These are phyloP conservation scores for Xylaria sp. DNA, from an alignment of 2,329 filamentous ascomycete species.

Conservation along the genomic window DNA sequence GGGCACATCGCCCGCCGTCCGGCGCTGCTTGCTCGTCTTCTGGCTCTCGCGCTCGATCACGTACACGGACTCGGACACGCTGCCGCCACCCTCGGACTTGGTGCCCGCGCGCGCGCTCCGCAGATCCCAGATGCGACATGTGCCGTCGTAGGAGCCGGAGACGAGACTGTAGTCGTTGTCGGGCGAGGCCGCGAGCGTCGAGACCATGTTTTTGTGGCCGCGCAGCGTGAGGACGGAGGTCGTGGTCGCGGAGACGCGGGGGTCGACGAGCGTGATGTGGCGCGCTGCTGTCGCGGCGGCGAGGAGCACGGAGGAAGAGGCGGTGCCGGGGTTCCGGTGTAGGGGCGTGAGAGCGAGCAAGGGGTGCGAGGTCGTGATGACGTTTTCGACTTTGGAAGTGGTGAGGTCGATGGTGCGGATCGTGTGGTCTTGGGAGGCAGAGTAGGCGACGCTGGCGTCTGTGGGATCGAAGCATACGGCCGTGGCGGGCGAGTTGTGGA, in stretches of 20 bases:
- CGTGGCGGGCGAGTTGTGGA: slow-evolving; percentile 69
- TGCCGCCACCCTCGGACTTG: slow-evolving; percentile 55
- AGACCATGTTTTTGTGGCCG: slow-evolving; percentile 74
- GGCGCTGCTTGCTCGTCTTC: slow-evolving; percentile 55
- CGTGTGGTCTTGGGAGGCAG: slow-evolving; percentile 84
- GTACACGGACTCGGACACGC: slow-evolving; percentile 69
- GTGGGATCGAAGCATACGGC: slow-evolving; percentile 78
- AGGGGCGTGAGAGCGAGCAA: slow-evolving; percentile 75
- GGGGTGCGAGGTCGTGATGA: slow-evolving; percentile 75
- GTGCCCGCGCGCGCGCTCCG: slow-evolving; percentile 59
- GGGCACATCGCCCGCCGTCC: slow-evolving; percentile 40
- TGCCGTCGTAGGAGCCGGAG: slow-evolving; percentile 87
- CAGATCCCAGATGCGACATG: slow-evolving; percentile 90
- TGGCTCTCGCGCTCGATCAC: slow-evolving; percentile 69
- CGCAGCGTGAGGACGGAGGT: slow-evolving; percentile 86
- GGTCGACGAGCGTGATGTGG: slow-evolving; percentile 90
- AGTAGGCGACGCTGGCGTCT: slow-evolving; percentile 86
- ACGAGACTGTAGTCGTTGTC: slow-evolving; percentile 77
- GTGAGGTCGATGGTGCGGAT: slow-evolving; percentile 87
- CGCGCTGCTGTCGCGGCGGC: slow-evolving; percentile 76
- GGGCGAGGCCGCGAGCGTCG: slow-evolving; percentile 45
- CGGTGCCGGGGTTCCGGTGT: slow-evolving; percentile 47
- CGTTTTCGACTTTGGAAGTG: slow-evolving; percentile 71
- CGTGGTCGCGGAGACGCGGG: slow-evolving; percentile 67
- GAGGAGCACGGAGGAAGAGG: slow-evolving; percentile 38